Base-by-base conservation (phyloP, 2,329 filamentous ascomycete genomes). In the Scolecobasidium constrictum region DNA sequence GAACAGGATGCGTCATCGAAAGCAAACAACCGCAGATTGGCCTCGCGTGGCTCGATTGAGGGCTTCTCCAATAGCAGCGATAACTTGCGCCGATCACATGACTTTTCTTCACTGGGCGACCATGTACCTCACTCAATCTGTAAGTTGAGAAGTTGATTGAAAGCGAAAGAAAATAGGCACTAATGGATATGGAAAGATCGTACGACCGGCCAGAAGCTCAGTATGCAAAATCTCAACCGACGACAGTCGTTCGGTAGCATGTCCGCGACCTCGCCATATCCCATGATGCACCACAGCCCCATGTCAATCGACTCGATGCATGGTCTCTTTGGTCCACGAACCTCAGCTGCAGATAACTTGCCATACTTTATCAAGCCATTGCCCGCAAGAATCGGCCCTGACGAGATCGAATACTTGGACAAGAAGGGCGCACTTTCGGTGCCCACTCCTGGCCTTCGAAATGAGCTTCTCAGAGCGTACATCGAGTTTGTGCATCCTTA, bases 401-500 rank as follows among this genome's bases (percentile, higher is more conserved):
- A 94, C 52, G 88, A 95, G 64, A 75, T 94, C 47, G 73, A 79
- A 44, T 94, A 92, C 60, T 72, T 95, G 44, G 75, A 81, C 48
- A 75, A 79, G 56, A 95, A 94, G 67, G 87, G 87, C 4, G 87
- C 87, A 1, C 67, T 95, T 50, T 78, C 78, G 2, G 74, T 95
- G 33, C 90, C 90, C 2, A 70, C 75, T 33, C 62, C 72, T 3
- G 64, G 67, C 4, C 68, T 95, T 26, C 83, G 90, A 54, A 86
- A 84, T 58, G 86, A 87, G 46, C 71, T 95, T 35, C 67, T 96
- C 13, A 79, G 81, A 52, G 79, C 79, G 31, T 95, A 92, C 53
- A 73, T 90, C 47, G 84, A 94, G 64, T 94, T 83, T 58, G 86
- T 95, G 5, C 83, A 95, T 59, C 86, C 88, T 1, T 95, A 86